Base-by-base conservation (phyloP, 2,329 filamentous ascomycete genomes). In the Diaporthe eres region DNA sequence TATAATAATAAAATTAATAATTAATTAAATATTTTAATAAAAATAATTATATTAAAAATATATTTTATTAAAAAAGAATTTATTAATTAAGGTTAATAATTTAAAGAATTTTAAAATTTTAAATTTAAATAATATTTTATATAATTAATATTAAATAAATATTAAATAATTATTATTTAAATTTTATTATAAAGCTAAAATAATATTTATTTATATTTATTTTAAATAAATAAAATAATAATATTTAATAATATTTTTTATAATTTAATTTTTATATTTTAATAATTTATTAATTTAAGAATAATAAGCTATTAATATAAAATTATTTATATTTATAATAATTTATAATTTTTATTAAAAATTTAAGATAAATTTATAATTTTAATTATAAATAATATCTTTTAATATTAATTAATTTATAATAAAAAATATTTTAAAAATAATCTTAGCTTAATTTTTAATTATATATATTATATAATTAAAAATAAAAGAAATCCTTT, bases 71-170 rank as follows among this genome's bases (percentile, higher is more conserved):
- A 49, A 49, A 0, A 2, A 22, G n/a, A 49, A 4, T 22, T 49
- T 49, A 22, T 22, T 49, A 49, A 49, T 25, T 53, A 53, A n/a
- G 1, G 6, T 31, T 31, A 31, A 31, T 31, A 31, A 31, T 31
- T 31, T 31, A 31, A 31, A 31, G 5, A 53, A 25, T 53, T 13
- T 28, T 53, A 53, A 53, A 1, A 53, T n/a, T 12, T 53, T 53
- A 53, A 53, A 53, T 53, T 53, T 53, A 53, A 53, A 53, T 53
- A 53, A 53, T n/a, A n/a, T 53, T 1, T 53, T 53, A 53, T n/a
- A n/a, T 53, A n/a, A 25, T 9, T 28, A 53, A 22, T 53, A 53
- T n/a, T 53, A 53, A n/a, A 53, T 25, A 25, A 53, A 13, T 53
- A 25, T 12, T n/a, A 53, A 25, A 53, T 53, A 53, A 2, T 3